A percentile compares a stretch with the other conserved stretches of the same genome.
phyloP scores from a whole-genome alignment of 352 stramenopile species.

The Phytophthora macrochlamydospora region DNA sequence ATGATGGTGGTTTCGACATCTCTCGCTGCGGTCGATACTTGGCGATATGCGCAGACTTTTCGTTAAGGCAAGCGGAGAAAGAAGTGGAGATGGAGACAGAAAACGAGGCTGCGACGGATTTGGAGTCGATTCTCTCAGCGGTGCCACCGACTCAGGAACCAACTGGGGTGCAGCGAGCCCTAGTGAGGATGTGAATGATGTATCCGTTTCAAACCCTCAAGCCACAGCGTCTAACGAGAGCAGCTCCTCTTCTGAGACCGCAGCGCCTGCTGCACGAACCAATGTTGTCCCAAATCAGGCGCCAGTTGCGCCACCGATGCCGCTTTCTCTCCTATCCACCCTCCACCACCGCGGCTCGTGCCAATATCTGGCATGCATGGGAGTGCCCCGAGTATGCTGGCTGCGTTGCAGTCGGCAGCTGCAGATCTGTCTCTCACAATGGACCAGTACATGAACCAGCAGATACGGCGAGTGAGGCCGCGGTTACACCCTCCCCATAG shows the following conservation, averaged over 20 bases:
- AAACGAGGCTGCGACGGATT: conserved; percentile 71
- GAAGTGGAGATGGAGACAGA: conserved; percentile 83
- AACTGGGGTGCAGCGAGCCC: conserved; percentile 53
- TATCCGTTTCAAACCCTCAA: conserved; percentile 50
- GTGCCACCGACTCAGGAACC: conserved; percentile 60
- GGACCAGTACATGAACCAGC: conserved; percentile 85
- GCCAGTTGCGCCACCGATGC: conserved; percentile 25
- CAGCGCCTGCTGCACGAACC: conserved; percentile 13
- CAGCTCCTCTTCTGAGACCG: conserved; percentile 34
- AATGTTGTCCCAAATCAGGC: conserved; percentile 8
- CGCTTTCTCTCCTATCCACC: conserved; percentile 41
- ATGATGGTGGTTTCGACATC: conserved; percentile 98
- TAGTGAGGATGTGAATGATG: conserved; percentile 72
- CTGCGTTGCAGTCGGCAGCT: conserved; percentile 61
- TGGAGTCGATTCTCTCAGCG: conserved; percentile 73
- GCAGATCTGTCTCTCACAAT: conserved; percentile 69
- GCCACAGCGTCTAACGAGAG: conserved; percentile 39
- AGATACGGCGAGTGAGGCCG: conserved; percentile 78
- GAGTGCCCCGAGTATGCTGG: conserved; percentile 59
- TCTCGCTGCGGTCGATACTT: conserved; percentile 94
- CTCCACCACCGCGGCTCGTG: conserved; percentile 40
- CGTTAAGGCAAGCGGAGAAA: conserved; percentile 86
- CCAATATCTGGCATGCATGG: conserved; percentile 39
- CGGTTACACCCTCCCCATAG: conserved; percentile 56
- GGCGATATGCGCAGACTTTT: conserved; percentile 96